A percentile compares a stretch with the other conserved stretches of the same genome.
Evolutionary conservation across 345 rosid genomes (phyloP).

Genomic region (Euphorbia tirucalli): DNA sequence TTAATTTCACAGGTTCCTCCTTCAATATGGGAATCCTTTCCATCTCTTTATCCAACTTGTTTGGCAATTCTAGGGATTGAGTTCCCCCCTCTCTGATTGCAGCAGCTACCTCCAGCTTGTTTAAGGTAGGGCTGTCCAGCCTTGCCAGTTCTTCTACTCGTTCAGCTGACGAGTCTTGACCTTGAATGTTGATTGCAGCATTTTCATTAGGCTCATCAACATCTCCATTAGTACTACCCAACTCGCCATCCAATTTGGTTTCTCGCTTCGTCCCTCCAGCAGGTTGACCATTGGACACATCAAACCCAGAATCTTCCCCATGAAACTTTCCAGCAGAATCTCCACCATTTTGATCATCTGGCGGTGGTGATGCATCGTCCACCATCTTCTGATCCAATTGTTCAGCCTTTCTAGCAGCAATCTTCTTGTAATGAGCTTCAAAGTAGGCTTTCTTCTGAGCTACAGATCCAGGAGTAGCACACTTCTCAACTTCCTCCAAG

Average conservation of each 20-base stretch:
- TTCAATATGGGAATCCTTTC: slow-evolving; percentile 23
- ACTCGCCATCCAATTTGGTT: slow-evolving; percentile 29
- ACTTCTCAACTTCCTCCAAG: slow-evolving; percentile 93
- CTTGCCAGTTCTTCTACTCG: slow-evolving; percentile 29
- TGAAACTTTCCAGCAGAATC: slow-evolving; percentile 27
- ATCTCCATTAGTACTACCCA: slow-evolving; percentile 10
- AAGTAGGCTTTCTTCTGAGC: slow-evolving; percentile 92
- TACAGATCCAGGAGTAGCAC: slow-evolving; percentile 95
- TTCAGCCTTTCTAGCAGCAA: slow-evolving; percentile 84
- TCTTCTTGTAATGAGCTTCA: slow-evolving; percentile 92
- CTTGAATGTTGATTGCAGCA: slow-evolving; percentile 27
- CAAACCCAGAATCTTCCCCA: slow-evolving; percentile 25
- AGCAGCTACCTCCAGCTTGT: slow-evolving; percentile 20
- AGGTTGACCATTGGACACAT: slow-evolving; percentile 18
- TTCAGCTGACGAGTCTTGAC: slow-evolving; percentile 39
- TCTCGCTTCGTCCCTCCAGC: slow-evolving; percentile 40
- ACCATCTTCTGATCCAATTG: slow-evolving; percentile 52
- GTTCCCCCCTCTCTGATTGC: background rate
- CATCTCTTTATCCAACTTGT: slow-evolving; percentile 31
- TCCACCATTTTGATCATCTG: slow-evolving; percentile 25
- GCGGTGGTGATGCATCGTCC: slow-evolving; percentile 34
- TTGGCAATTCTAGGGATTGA: slow-evolving; percentile 22
- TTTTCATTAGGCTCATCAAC: slow-evolving; percentile 34
- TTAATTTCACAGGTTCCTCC: slow-evolving; percentile 32
- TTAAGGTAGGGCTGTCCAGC: background rate